These are phyloP conservation scores for Rhizophlyctis rosea DNA, from an alignment of 192 early-diverging fungal genomes.

Conservation along the genomic window DNA sequence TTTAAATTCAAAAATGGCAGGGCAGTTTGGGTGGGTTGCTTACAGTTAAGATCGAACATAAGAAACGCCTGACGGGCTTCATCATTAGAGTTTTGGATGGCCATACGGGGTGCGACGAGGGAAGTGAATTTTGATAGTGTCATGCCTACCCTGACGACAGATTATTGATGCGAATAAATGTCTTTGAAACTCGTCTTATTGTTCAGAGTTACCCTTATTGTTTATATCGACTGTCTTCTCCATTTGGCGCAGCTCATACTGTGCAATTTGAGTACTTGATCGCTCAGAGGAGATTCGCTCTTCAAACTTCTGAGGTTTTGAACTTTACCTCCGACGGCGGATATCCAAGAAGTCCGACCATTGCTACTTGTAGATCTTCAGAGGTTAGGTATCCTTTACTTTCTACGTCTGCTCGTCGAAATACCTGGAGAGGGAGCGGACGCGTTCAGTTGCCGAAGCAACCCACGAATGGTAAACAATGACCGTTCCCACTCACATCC, in stretches of 20 bases:
- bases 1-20: background rate
- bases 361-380: slow-evolving; percentile 31
- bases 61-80: slow-evolving; percentile 34
- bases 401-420: slow-evolving; percentile 21
- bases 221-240: slow-evolving; percentile 11
- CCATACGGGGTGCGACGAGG: slow-evolving; percentile 13
- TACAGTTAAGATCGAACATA: slow-evolving; percentile 20
- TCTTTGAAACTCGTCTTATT: background rate
- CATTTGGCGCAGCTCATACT: slow-evolving; percentile 2
- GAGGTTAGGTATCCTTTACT: slow-evolving; percentile 25
- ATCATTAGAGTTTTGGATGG: slow-evolving; percentile 14
- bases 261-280: background rate
- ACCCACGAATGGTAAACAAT: no score
- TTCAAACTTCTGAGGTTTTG: background rate
- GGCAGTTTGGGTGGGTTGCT: background rate
- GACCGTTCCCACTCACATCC: no score
- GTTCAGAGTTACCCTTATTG: background rate
- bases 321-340: slow-evolving; percentile 31
- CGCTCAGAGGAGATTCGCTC: background rate
- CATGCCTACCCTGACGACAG: slow-evolving; percentile 28
- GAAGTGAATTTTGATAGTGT: slow-evolving; percentile 22
- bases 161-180: background rate
- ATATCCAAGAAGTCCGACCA: slow-evolving; percentile 37
- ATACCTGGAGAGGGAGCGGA: no score
- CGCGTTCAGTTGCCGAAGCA: no score